These are phyloP conservation scores for Cucumis sativus DNA, from an alignment of 306 rosid species.

Conservation along the genomic window Cucumber_9930_V3 NC_026659.2:9002501-9003000, in stretches of 20 bases:
- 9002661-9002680: no score
- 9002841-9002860: not conserved
- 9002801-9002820: not conserved
- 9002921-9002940: not conserved
- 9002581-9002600: no score
- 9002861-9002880: not conserved
- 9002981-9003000: not conserved
- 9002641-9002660: no score
- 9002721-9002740: no score
- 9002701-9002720: no score
- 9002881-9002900: not conserved
- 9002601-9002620: no score
- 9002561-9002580: no score
- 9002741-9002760: not conserved
- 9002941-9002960: not conserved
- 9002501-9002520: no score
- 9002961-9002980: not conserved
- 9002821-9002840: not conserved
- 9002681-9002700: no score
- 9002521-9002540: no score
- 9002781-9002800: not conserved
- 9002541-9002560: no score
- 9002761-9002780: not conserved
- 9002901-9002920: not conserved
- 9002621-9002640: no score